Evolutionary conservation across 176 grass and related monocot genomes (phyloP).

Genomic region (Cenchrus americanus): DNA sequence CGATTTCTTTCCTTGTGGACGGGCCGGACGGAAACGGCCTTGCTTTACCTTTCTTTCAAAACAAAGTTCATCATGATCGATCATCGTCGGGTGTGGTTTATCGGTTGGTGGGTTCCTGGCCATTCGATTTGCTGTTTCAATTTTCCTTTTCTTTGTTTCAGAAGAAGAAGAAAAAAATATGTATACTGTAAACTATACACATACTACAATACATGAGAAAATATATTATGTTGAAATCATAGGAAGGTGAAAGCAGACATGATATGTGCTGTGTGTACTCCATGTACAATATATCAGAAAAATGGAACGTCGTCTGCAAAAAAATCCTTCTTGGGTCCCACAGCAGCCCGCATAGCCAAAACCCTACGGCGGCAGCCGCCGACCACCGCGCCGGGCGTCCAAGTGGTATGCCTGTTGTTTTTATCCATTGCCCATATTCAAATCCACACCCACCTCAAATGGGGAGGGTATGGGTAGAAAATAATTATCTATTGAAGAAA

Average conservation of each 20-base stretch:
- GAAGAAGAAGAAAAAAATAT: slow-evolving; percentile 2
- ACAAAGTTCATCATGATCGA: too few relatives aligned
- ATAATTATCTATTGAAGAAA: too few relatives aligned
- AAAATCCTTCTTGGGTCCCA: too few relatives aligned
- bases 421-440: too few relatives aligned
- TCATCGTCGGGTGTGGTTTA: not conserved
- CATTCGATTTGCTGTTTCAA: not conserved
- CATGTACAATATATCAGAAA: too few relatives aligned
- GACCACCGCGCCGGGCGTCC: not conserved
- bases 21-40: not conserved
- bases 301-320: too few relatives aligned
- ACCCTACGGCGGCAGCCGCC: not conserved
- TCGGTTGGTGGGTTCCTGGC: not conserved
- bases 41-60: not conserved
- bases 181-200: slow-evolving; percentile 6
- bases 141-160: not conserved
- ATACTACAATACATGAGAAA: not conserved
- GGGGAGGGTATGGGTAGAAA: too few relatives aligned
- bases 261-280: not conserved
- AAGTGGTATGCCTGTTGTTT: too few relatives aligned
- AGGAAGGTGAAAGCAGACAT: not conserved
- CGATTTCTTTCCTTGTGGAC: too few relatives aligned
- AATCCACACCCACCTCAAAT: too few relatives aligned
- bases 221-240: not conserved
- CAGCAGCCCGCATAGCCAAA: not conserved